Evolutionary conservation across 169 alveolate species (phyloP), one percentile per base, ranked within the genome.

Genomic region (Eimeria acervulina): DNA sequence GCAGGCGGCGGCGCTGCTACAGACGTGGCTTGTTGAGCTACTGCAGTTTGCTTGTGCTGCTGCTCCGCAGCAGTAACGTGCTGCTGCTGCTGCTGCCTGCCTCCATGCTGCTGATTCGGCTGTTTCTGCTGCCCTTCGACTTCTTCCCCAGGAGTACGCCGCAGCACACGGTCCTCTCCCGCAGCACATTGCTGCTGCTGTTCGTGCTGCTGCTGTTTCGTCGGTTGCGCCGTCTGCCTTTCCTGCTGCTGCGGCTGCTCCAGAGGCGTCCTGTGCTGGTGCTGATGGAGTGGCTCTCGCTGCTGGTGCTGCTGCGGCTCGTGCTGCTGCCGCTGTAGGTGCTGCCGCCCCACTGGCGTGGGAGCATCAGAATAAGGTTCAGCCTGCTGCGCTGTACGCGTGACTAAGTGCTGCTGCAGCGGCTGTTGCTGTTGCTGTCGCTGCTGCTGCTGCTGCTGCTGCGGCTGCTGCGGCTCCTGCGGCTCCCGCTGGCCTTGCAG

Each of bases 401-500:
- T 40, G 38, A 33, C 15, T 38, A 17, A 66, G 5, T 78, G 88
- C 12, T 72, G 84, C 26, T 31, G 84, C 28, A 15, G 12, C 55
- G 55, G 5, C 12, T 47, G 5, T 12, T 47, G 55, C 55, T 47
- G 55, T 12, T 47, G 55, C 12, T 47, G 55, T 47, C 55, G 5
- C 55, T 47, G 70, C 74, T 83, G 42, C 40, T 83, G 74, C 47
- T 47, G 70, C 55, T 31, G 74, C 74, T 51, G 74, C 59, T 31
- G 74, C 15, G 12, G 74, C 91, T 51, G 91, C 55, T n/a, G 76
- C 90, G 1, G 66, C 40, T 42, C 59, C n/a, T 44, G 70, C 68
- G 59, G 66, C 47, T 52, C 68, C 91, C 31, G 52, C 91, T 83
- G 76, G 21, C 31, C 44, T 26, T 83, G 91, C 74, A 38, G 55